Evolutionary conservation across 2,329 filamentous ascomycete genomes (phyloP).

Genomic region (Cytospora piceicola): DNA sequence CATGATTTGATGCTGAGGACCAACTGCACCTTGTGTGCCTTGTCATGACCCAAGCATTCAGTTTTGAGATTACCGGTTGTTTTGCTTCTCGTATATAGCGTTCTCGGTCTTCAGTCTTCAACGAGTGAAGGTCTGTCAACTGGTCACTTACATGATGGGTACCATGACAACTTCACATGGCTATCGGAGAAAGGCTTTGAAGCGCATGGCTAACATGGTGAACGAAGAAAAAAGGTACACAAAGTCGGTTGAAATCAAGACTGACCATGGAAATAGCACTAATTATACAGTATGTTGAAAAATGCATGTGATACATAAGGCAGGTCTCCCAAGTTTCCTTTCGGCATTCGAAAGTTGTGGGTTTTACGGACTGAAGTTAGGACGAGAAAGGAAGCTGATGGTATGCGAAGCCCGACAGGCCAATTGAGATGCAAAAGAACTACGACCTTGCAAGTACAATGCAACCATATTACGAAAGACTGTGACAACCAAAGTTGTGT

Average conservation of each 20-base stretch:
- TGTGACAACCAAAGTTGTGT: not conserved
- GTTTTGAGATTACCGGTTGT: too few species aligned
- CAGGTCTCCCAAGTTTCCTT: not conserved
- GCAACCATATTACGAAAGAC: not conserved
- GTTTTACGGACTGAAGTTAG: not conserved
- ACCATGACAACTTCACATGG: too few species aligned
- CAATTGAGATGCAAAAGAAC: not conserved
- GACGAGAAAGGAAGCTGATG: conserved; percentile 19
- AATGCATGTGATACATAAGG: not conserved
- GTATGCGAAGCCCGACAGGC: conserved; percentile 8
- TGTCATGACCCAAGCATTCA: too few species aligned
- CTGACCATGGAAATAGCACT: not conserved
- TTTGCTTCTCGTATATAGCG: too few species aligned
- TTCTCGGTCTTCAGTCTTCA: too few species aligned
- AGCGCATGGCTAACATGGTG: too few species aligned
- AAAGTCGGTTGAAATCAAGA: not conserved
- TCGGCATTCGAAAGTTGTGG: conserved; percentile 13
- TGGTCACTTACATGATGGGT: too few species aligned
- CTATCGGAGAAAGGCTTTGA: too few species aligned
- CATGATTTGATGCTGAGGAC: too few species aligned
- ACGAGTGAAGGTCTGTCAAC: too few species aligned
- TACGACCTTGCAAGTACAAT: not conserved
- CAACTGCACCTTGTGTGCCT: too few species aligned
- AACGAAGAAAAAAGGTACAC: not conserved
- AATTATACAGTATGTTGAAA: not conserved